Conservation (phyloP, 768 basidiomycete genomes). For the Russula compacta region DNA sequence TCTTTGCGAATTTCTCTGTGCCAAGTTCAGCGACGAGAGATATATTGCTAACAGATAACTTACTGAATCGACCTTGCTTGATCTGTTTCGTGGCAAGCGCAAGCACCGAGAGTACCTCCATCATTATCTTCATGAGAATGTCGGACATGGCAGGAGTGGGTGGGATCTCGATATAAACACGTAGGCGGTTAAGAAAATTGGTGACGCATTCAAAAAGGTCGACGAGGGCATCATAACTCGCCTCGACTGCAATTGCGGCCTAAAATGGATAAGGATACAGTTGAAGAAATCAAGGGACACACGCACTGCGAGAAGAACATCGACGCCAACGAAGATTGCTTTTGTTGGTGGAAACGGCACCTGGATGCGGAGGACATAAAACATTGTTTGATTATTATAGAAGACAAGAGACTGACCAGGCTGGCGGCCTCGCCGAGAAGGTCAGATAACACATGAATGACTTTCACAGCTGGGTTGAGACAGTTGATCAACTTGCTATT, state of each 20-base stretch:
- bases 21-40: no score
- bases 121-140: no score
- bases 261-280: not conserved
- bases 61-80: no score
- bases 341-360: not conserved
- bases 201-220: not conserved
- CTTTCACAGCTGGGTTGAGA: not conserved
- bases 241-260: not conserved
- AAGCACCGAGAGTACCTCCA: no score
- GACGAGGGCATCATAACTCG: not conserved
- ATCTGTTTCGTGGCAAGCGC: no score
- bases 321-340: not conserved
- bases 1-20: no score
- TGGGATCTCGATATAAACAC: not conserved
- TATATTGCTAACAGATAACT: no score
- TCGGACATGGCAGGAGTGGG: not conserved
- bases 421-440: not conserved
- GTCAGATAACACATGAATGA: not conserved
- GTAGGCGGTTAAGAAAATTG: not conserved
- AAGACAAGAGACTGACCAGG: not conserved
- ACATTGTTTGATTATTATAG: not conserved
- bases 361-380: not conserved
- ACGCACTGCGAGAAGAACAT: not conserved
- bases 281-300: not conserved
- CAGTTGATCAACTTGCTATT: not conserved